phyloP scores from a whole-genome alignment of 2,329 filamentous ascomycete species.

The Furcasterigmium furcatum region DNA sequence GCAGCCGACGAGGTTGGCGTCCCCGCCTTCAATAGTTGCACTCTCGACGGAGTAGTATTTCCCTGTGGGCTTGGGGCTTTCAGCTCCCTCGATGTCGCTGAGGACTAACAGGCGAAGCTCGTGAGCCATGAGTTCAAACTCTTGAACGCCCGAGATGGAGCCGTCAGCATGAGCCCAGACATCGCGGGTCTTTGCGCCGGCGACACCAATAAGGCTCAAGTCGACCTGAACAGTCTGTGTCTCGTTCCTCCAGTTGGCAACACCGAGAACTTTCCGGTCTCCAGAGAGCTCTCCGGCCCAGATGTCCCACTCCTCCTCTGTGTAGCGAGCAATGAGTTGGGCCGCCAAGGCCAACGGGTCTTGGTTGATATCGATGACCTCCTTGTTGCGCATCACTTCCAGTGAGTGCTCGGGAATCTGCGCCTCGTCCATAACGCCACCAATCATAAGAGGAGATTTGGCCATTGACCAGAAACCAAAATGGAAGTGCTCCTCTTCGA shows the following conservation, averaged over 20 bases:
- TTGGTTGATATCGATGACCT: slow-evolving; percentile 56
- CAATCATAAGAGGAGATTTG: slow-evolving; percentile 47
- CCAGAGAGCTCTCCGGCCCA: slow-evolving; percentile 46
- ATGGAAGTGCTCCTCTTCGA: slow-evolving; percentile 47
- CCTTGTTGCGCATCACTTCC: slow-evolving; percentile 42
- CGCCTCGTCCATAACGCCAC: slow-evolving; percentile 34
- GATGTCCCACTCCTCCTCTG: slow-evolving; percentile 46
- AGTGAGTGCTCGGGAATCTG: slow-evolving; percentile 35
- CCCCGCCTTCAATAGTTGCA: slow-evolving; percentile 29
- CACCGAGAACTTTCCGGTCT: slow-evolving; percentile 35
- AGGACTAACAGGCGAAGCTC: slow-evolving; percentile 36
- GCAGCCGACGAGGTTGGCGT: slow-evolving; percentile 29
- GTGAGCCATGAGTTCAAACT: slow-evolving; percentile 29
- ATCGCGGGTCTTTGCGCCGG: slow-evolving; percentile 32
- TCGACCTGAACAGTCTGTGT: slow-evolving; percentile 37
- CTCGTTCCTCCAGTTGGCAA: slow-evolving; percentile 47
- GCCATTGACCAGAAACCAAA: slow-evolving; percentile 50
- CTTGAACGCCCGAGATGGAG: slow-evolving; percentile 24
- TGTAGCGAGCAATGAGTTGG: slow-evolving; percentile 42
- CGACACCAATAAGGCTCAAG: slow-evolving; percentile 33
- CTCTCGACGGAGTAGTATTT: slow-evolving; percentile 40
- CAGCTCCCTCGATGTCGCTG: slow-evolving; percentile 22
- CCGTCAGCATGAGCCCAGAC: slow-evolving; percentile 35
- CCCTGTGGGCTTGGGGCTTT: slow-evolving; percentile 13
- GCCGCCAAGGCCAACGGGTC: slow-evolving; percentile 50